Base-by-base conservation (phyloP, 768 basidiomycete species). In the Rhodocollybia butyracea region DNA sequence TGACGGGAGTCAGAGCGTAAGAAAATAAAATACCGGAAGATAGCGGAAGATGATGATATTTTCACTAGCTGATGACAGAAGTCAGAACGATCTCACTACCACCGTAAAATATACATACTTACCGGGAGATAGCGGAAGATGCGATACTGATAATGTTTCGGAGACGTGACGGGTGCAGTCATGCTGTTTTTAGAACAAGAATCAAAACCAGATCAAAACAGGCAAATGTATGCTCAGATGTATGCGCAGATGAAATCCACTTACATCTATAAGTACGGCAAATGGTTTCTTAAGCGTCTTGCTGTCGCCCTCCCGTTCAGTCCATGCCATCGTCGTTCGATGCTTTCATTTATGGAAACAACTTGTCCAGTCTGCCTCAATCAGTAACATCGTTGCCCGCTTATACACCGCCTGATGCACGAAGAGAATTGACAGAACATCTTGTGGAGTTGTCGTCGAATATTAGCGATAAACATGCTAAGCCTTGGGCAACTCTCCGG, bases 401-500 rank as follows among this genome's bases (percentile, higher is more conserved):
- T 15, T 53, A 53, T 24, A 39, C 39, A 42, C 38, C 26, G 6
- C 17, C n/a, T 17, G 10, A 21, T 27, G 27, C 26, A 11, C 51
- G 19, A 11, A 21, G 48, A 38, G 34, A 38, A 24, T 38, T 42
- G 11, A 53, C 40, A 17, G 51, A 53, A 27, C 51, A 53, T 53
- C 27, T 53, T 5, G 27, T 40, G 3, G 51, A 53, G 21, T 24
- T 42, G 19, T 53, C 48, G 22, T 50, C 51, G 10, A 40, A 40
- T 42, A 53, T n/a, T 3, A 24, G 17, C 11, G 22, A 53, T 24
- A 53, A 43, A 42, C 31, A 29, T 27, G 38, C 51, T 21, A 53
- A 53, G 27, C 39, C 51, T 53, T 80, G 80, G 76, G 72, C 80
- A n/a, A 68, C 71, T 27, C 65, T 86, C 42, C 68, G 68, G 8